phyloP scores from a whole-genome alignment of 208 protist species.

The Strigomonas culicis region DNA sequence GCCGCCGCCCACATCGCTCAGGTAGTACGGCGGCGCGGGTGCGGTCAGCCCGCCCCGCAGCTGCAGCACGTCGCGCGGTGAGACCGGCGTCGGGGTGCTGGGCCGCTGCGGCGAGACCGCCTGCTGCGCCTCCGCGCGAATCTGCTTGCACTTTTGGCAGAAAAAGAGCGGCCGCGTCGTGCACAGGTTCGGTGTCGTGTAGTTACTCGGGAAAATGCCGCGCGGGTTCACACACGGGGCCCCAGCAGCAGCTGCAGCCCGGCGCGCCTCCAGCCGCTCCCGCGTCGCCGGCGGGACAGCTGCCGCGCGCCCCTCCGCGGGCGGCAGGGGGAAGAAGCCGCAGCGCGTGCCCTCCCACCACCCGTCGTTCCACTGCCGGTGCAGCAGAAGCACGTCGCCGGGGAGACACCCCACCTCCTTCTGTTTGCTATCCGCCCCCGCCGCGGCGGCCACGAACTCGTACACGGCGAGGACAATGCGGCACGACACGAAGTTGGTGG shows the following conservation, averaged over 20 bases:
- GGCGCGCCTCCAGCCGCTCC: too few species aligned
- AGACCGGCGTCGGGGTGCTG: too few species aligned
- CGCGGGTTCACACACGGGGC: neutral
- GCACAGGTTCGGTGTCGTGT: conserved; percentile 64
- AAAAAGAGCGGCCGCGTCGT: conserved; percentile 59
- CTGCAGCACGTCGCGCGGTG: too few species aligned
- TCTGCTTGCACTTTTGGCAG: conserved; percentile 54
- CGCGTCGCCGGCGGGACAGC: conserved; percentile 18
- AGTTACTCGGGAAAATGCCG: conserved; percentile 88
- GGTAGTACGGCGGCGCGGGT: too few species aligned
- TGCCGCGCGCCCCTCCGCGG: neutral
- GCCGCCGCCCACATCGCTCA: too few species aligned
- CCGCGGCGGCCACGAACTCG: conserved; percentile 25
- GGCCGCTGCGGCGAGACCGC: too few species aligned
- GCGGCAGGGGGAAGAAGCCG: neutral
- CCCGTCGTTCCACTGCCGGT: conserved; percentile 84
- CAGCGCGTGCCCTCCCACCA: conserved; percentile 82
- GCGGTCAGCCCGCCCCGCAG: too few species aligned
- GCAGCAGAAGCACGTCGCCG: conserved; percentile 67
- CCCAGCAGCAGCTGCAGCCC: too few species aligned
- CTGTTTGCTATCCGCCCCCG: conserved; percentile 7
- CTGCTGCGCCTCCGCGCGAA: conserved; percentile 16
- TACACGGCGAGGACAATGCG: conserved; percentile 61
- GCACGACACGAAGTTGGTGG: conserved; percentile 70
- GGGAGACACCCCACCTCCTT: conserved; percentile 40